Evolutionary conservation across 1,284 basidiomycete genomes (phyloP), one percentile per base, ranked within the genome.

Genomic region (Apiotrichum siamense): DNA sequence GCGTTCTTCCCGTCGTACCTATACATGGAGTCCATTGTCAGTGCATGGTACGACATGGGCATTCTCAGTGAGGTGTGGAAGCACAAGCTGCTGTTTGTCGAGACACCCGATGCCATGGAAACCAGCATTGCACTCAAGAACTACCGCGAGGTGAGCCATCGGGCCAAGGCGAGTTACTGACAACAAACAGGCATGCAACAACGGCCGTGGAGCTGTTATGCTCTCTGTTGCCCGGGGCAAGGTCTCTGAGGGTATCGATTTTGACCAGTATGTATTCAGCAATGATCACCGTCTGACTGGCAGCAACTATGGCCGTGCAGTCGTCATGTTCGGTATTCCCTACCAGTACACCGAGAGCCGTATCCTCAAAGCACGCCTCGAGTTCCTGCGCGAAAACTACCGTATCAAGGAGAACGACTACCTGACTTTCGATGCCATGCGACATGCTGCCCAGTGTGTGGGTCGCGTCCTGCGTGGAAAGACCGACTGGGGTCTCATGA

Each of bases 31-130:
- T 93, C 89, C 31, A 99, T 99, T 59, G 96, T 98, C 20, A 91
- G 92, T 3, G 96, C 96, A 13, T 99, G 96, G 96, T 97, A 97
- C 72, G 96, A 99, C 72, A 98, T 99, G 96, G 96, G 94, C 41
- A 98, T 98, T 62, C 77, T 99, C 55, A 97, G 94, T 66, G 93
- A 99, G 78, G 96, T 97, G 18, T 97, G 96, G 93, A 98, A 98
- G 76, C 85, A 98, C 78, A 99, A 99, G 76, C 81, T 99, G 41
- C 93, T 99, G 57, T 99, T 99, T 65, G 96, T 99, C 42, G 96
- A 99, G 77, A 99, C 96, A 4, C 96, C 96, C 4, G 96, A 99
- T 69, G 94, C 96, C 21, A 94, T 96, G 63, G 96, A 99, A 74
- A 99, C 96, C 3, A 94, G 91, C 69, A 94, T 97, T 47, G 96